phyloP scores from a whole-genome alignment of 352 stramenopile species.

The Lagenidium giganteum region DNA sequence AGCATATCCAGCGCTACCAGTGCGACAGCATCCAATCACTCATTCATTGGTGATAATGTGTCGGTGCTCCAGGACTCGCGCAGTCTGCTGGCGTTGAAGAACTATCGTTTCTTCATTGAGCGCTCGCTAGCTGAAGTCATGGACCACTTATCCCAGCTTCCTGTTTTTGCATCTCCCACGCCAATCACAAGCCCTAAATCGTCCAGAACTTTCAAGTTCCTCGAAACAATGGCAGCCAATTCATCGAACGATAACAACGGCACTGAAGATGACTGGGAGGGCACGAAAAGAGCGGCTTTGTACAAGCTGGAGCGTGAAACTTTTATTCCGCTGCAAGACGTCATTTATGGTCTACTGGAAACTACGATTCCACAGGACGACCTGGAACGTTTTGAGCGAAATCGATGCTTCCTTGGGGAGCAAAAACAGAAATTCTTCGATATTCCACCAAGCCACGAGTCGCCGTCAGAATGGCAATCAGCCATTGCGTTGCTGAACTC shows the following conservation, averaged over 20 bases:
- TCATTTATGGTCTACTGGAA: conserved; percentile 60
- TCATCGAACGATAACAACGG: no score
- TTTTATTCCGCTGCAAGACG: conserved; percentile 62
- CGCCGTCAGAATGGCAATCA: conserved; percentile 47
- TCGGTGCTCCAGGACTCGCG: conserved; percentile 41
- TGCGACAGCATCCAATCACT: no score
- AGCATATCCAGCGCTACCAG: no score
- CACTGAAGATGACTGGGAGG: conserved; percentile 33
- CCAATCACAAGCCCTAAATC: conserved; percentile 17
- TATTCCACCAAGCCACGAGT: conserved; percentile 43
- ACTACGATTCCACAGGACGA: conserved; percentile 25
- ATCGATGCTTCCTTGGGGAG: conserved; percentile 31
- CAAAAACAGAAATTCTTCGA: conserved; percentile 58
- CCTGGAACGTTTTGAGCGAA: conserved; percentile 46
- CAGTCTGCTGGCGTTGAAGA: conserved; percentile 56
- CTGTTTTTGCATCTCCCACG: conserved; percentile 7
- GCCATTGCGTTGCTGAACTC: conserved; percentile 41
- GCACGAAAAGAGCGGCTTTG: conserved; percentile 37
- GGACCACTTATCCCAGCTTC: conserved; percentile 25
- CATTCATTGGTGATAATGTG: conserved; percentile 11
- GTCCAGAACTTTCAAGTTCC: no score
- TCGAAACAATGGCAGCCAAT: no score
- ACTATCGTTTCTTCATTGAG: conserved; percentile 74
- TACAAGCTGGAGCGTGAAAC: conserved; percentile 61
- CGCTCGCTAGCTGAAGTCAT: conserved; percentile 46